Evolutionary conservation across 1,139 yeast genomes (phyloP), one percentile per base, ranked within the genome.

Genomic region (Yamadazyma epiphylla): DNA sequence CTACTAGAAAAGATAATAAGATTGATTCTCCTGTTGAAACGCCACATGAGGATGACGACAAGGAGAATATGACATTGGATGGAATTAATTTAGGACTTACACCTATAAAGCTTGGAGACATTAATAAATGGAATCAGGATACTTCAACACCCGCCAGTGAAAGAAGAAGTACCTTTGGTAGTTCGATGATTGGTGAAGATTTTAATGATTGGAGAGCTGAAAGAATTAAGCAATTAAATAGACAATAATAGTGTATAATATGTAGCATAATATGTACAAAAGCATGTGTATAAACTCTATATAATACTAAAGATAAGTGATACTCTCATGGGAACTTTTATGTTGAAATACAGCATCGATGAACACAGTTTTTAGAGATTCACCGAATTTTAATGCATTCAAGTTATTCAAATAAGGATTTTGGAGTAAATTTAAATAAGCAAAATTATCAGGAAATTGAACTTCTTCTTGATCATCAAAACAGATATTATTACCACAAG

Each of bases 111-210:
- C 25, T 41, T 5, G 24, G 29, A 28, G 31, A 39, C 22, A 28
- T 35, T 19, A 28, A 22, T 12, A 29, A 27, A 16, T 28, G 38
- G 29, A 37, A 38, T 5, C 32, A 34, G 24, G 43, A 39, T 22
- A 41, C 43, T 12, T 41, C 47, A 15, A 40, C 39, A 3, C 47
- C 43, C 23, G 35, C 40, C 16, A 43, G 45, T 33, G 43, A 31
- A 5, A 42, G 49, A 27, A 30, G 43, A 11, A 57, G 60, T 34
- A 35, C 47, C 7, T 45, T 45, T 12, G 56, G 65, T 27, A 61
- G 62, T 28, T 63, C 72, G 1, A 60, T 69, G 2, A 49, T 66
- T 14, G 69, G 69, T 5, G 71, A 64, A 25, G 73, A 66, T 26
- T 67, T 65, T 39, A 56, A 58, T 31, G 44, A 44, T 10, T 68